A percentile compares a stretch with the other conserved stretches of the same genome.
Evolutionary conservation across 345 rosid species (phyloP).

Genomic region (Geranium rotundifolium): DNA sequence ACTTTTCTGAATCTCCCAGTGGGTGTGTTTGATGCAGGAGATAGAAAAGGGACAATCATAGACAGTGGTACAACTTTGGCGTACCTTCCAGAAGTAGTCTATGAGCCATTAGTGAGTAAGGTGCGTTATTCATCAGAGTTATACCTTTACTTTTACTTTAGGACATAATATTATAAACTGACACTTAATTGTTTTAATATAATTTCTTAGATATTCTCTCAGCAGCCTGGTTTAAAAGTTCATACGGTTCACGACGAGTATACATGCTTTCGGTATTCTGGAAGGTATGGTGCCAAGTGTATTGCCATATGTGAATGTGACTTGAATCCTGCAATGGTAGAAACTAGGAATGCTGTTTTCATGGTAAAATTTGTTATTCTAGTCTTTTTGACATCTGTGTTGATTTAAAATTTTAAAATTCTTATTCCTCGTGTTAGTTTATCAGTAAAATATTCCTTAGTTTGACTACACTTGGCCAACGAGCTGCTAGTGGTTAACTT

Average conservation of each 20-base stretch:
- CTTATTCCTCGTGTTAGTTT: background rate
- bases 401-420: no score
- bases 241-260: conserved; percentile 64
- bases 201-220: conserved; percentile 55
- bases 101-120: conserved; percentile 66
- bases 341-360: background rate
- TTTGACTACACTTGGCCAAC: background rate
- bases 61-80: conserved; percentile 99
- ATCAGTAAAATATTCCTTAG: background rate
- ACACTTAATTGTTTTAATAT: conserved; percentile 5
- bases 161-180: conserved; percentile 3
- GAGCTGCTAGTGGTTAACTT: background rate
- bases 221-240: conserved; percentile 63
- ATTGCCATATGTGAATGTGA: background rate
- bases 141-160: background rate
- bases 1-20: conserved; percentile 58
- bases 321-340: background rate
- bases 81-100: conserved; percentile 82
- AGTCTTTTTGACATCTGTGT: background rate
- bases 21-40: conserved; percentile 59
- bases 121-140: conserved; percentile 22
- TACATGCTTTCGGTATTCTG: conserved; percentile 83
- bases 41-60: conserved; percentile 67
- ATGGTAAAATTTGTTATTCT: background rate
- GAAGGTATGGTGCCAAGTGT: conserved; percentile 33